Conservation (phyloP, 805 yeast genomes). For the Candida insectalens region DNA sequence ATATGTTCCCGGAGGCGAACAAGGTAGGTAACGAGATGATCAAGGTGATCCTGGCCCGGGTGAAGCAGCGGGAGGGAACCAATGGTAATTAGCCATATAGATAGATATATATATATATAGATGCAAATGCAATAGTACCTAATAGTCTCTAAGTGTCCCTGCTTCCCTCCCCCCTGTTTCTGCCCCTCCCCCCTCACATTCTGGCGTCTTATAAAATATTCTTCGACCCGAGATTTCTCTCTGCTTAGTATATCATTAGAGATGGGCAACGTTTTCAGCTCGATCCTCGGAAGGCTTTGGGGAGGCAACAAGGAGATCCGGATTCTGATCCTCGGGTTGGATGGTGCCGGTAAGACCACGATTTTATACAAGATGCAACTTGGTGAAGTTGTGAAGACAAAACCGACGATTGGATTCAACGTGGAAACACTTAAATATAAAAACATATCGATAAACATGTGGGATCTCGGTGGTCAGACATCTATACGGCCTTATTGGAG, state of each 20-base stretch:
- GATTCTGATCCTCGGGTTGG: conserved; percentile 82
- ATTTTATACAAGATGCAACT: conserved; percentile 82
- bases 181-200: too few species aligned
- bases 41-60: conserved; percentile 48
- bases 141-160: too few species aligned
- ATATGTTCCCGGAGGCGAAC: conserved; percentile 84
- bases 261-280: conserved; percentile 88
- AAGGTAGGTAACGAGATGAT: conserved; percentile 92
- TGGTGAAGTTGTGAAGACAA: conserved; percentile 74
- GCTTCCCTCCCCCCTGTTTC: too few species aligned
- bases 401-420: conserved; percentile 81
- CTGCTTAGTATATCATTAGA: neutral
- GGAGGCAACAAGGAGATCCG: conserved; percentile 84
- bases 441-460: conserved; percentile 83
- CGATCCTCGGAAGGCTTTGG: conserved; percentile 81
- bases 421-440: conserved; percentile 87
- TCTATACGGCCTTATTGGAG: conserved; percentile 96
- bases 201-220: too few species aligned
- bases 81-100: too few species aligned
- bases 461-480: conserved; percentile 98
- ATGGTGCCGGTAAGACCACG: conserved; percentile 97
- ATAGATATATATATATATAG: too few species aligned
- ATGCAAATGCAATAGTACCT: too few species aligned
- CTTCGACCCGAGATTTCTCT: too few species aligned
- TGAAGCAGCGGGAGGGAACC: conserved; percentile 14